Evolutionary conservation across 2,329 filamentous ascomycete species (phyloP), one percentile per base, ranked within the genome.

Genomic region (Xylaria sp.): DNA sequence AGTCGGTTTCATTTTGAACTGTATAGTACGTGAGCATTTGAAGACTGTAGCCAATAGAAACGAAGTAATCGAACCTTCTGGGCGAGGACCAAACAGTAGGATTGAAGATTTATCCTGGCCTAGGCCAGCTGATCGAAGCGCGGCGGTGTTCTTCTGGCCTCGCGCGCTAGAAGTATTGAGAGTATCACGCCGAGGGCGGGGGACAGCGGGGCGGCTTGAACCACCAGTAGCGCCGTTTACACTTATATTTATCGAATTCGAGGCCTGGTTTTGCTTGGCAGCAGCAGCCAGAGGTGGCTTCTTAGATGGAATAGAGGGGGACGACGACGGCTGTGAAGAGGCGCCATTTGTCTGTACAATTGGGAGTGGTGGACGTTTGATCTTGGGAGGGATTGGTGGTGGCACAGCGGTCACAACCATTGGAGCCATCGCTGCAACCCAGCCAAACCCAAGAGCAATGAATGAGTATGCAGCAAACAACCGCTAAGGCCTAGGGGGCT

Each of bases 1-100:
- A 93, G 14, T 30, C 47, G 39, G 68, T 61, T 86, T 90, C 88
- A 34, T 90, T 92, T 78, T 91, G 87, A 51, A 95, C 93, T 94
- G 30, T 34, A 36, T 12, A 45, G 21, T 12, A 27, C 45, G 75
- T 73, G 69, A 74, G 65, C 65, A 71, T 51, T 55, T 19, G 61
- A 58, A 58, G 54, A 27, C 8, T 5, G 50, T 4, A 17, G 34
- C 11, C 19, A 50, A 21, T 7, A 11, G 11, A 4, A 34, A n/a
- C 3, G 47, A 27, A 39, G 48, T 36, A 69, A 65, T 71, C 78
- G 67, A 82, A 89, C 87, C 79, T 74, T 88, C 87, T 34, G 87
- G 87, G 17, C 80, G 84, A 47, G 84, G 84, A 67, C 85, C 84
- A 8, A 81, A 75, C 3, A 78, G 75, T 48, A 81, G 79, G 3